Percentiles rank a stretch among this genome's conserved stretches.
Conservation (phyloP, 2,329 filamentous ascomycete genomes). For the Claviceps sp. region DNA sequence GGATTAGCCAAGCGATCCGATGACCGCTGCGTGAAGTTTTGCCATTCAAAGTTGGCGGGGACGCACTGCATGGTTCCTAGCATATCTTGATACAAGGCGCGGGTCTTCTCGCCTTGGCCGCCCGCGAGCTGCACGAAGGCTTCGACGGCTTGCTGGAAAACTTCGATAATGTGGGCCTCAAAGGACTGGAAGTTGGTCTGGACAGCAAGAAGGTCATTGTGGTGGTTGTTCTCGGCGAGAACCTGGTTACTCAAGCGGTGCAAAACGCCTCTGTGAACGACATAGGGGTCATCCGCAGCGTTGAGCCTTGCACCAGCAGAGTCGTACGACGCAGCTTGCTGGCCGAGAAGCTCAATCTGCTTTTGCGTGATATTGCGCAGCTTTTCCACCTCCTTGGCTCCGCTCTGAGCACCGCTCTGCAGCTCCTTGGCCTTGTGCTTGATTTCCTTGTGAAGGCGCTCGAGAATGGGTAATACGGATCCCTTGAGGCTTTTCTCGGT, state of each 20-base stretch:
- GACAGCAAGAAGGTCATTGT: slow-evolving; percentile 80
- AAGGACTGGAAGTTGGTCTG: slow-evolving; percentile 83
- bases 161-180: slow-evolving; percentile 72
- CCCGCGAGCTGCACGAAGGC: slow-evolving; percentile 72
- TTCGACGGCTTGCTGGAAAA: slow-evolving; percentile 69
- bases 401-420: slow-evolving; percentile 64
- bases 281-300: slow-evolving; percentile 72
- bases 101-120: slow-evolving; percentile 69
- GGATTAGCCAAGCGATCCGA: slow-evolving; percentile 64
- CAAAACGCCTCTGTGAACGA: slow-evolving; percentile 67
- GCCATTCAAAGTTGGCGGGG: slow-evolving; percentile 82
- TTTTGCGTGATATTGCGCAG: slow-evolving; percentile 77
- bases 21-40: slow-evolving; percentile 64
- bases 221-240: slow-evolving; percentile 89
- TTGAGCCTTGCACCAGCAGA: slow-evolving; percentile 59
- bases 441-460: slow-evolving; percentile 87
- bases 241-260: slow-evolving; percentile 85
- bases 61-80: slow-evolving; percentile 63
- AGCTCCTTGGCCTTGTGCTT: slow-evolving; percentile 94
- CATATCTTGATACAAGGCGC: slow-evolving; percentile 74
- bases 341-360: slow-evolving; percentile 85
- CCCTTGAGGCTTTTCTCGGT: slow-evolving; percentile 84
- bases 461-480: slow-evolving; percentile 74
- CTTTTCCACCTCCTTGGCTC: slow-evolving; percentile 84
- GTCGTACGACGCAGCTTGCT: slow-evolving; percentile 70